Conservation (phyloP, 1,139 yeast genomes). For the Protomyces inundatus region DNA sequence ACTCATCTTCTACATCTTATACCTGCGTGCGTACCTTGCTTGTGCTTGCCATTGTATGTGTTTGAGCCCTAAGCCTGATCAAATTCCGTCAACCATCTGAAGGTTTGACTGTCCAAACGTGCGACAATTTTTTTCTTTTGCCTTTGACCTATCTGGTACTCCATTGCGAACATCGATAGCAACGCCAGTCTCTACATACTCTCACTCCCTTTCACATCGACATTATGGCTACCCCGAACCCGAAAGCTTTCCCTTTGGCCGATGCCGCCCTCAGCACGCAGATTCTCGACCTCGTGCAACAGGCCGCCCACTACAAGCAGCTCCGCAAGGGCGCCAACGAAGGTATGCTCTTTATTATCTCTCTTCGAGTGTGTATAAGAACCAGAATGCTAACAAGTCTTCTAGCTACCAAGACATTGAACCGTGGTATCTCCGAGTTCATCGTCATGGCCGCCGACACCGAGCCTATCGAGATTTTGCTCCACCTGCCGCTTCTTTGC, state of each 20-base stretch:
- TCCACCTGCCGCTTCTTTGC: conserved; percentile 94
- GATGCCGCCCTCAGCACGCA: conserved; percentile 93
- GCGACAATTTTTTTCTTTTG: neutral
- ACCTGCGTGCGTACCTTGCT: too few relatives aligned
- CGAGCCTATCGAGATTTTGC: conserved; percentile 96
- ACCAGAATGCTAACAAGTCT: neutral
- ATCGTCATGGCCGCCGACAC: conserved; percentile 99
- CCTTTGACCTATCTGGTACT: neutral
- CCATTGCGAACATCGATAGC: neutral
- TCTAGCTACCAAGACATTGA: conserved; percentile 89
- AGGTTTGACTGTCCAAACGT: neutral
- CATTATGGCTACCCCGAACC: conserved; percentile 40
- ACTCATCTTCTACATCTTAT: too few relatives aligned
- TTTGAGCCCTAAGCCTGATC: too few relatives aligned
- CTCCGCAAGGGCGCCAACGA: conserved; percentile 99
- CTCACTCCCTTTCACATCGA: neutral
- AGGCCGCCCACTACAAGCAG: conserved; percentile 96
- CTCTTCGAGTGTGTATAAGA: neutral
- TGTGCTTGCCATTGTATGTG: too few relatives aligned
- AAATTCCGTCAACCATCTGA: neutral
- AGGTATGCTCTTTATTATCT: conserved; percentile 32
- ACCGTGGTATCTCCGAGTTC: conserved; percentile 99
- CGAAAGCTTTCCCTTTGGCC: conserved; percentile 90
- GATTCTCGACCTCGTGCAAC: conserved; percentile 96
- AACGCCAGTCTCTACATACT: neutral